Evolutionary conservation across 2,329 filamentous ascomycete genomes (phyloP).

Genomic region (Alternaria infectoria): DNA sequence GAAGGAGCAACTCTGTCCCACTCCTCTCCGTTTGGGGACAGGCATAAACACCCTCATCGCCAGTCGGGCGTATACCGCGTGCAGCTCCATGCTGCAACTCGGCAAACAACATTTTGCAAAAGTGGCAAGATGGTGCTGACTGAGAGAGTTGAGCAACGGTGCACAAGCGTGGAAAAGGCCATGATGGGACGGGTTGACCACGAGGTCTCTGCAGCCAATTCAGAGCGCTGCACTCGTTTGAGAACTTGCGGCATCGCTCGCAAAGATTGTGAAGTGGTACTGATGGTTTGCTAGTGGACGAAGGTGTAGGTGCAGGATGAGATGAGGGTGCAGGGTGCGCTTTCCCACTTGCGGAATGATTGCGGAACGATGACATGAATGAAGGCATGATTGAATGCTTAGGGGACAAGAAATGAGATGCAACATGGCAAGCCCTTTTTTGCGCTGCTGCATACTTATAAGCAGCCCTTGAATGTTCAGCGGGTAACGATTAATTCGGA

Average conservation of each 20-base stretch:
- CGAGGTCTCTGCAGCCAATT: neutral
- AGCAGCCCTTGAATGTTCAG: no score
- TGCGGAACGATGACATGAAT: neutral
- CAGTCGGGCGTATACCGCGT: neutral
- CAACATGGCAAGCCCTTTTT: neutral
- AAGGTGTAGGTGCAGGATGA: no score
- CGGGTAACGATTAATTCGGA: neutral
- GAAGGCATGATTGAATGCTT: neutral
- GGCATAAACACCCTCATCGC: neutral
- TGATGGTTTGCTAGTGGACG: neutral
- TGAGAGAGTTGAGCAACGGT: neutral
- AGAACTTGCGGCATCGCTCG: neutral
- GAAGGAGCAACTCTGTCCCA: neutral
- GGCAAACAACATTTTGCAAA: neutral
- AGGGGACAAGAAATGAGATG: neutral
- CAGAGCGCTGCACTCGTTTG: neutral
- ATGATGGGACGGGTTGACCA: neutral
- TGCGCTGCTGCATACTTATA: neutral
- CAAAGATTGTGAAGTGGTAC: neutral
- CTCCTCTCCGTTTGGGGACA: neutral
- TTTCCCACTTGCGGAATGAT: neutral
- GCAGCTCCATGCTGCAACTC: neutral
- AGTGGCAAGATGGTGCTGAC: neutral
- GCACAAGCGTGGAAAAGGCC: neutral
- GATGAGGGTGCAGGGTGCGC: no score